These are phyloP conservation scores for Geosmithia morbida DNA, from an alignment of 2,329 filamentous ascomycete genomes.

Conservation along the genomic window DNA sequence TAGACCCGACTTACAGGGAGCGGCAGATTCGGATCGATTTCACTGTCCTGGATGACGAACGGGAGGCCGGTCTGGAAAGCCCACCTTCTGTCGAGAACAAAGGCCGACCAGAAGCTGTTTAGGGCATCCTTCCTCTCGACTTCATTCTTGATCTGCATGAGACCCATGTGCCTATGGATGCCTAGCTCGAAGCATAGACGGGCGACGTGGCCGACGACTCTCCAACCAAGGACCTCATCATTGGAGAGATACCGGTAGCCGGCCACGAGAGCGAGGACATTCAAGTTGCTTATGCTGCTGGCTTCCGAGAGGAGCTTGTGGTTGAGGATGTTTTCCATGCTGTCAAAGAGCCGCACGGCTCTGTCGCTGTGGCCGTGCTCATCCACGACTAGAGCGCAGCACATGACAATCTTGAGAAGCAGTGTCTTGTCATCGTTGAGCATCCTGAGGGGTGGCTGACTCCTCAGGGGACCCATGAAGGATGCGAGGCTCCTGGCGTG, in stretches of 20 bases:
- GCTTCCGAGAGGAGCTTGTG: conserved; percentile 43
- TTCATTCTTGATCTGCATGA: conserved; percentile 54
- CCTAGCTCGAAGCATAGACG: conserved; percentile 70
- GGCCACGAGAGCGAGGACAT: conserved; percentile 35
- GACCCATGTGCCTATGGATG: conserved; percentile 63
- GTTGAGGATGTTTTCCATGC: conserved; percentile 59
- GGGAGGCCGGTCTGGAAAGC: conserved; percentile 82
- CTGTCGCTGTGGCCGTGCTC: conserved; percentile 64
- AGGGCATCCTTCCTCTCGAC: conserved; percentile 53
- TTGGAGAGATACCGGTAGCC: conserved; percentile 74
- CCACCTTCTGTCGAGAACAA: conserved; percentile 76
- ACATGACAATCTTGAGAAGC: conserved; percentile 71
- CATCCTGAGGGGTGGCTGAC: conserved; percentile 16
- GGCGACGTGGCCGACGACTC: conserved; percentile 70
- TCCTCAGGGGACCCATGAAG: conserved; percentile 47
- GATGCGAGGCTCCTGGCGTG: conserved; percentile 57
- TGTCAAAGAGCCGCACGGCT: conserved; percentile 60
- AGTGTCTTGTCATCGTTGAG: conserved; percentile 43
- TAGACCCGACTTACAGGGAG: conserved; percentile 59
- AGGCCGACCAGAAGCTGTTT: conserved; percentile 74
- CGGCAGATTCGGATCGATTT: conserved; percentile 68
- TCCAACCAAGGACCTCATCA: conserved; percentile 76
- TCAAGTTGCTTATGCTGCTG: conserved; percentile 29
- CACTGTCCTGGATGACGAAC: conserved; percentile 71
- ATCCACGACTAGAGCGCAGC: conserved; percentile 63